Base-by-base conservation (phyloP, 805 yeast genomes). In the Candida broadrunensis region DNA sequence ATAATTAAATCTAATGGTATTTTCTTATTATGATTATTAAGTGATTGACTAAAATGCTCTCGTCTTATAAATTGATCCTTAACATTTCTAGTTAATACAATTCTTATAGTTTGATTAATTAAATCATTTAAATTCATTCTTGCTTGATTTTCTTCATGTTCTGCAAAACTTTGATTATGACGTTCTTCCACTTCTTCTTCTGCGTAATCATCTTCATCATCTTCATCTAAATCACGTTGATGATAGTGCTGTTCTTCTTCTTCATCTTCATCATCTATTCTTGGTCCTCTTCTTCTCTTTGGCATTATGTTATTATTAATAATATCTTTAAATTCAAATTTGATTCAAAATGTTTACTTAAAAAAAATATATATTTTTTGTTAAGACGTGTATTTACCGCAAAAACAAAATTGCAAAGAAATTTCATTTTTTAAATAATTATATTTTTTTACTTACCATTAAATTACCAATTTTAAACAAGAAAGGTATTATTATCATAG, bases 31-130 rank as follows among this genome's bases (percentile, higher is more conserved):
- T 35, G 6, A 17, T 33, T 45, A 39, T 18, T 37, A 12, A 30
- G 37, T 35, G 35, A 46, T 29, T 41, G 54, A 19, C 43, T 37
- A 27, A 53, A 42, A 33, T 60, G 52, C 27, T 59, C 65, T 38
- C 65, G 46, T 33, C 49, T 48, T 20, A 56, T 58, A 21, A 47
- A 29, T 35, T 50, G 53, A 3, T 53, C 54, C 30, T 50, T 60
- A 23, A 48, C 29, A 34, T 56, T 61, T 36, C 52, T 50, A 18
- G 52, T 37, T 16, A 61, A 35, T 4, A 58, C 45, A 5, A 52
- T 26, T 33, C 66, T 25, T 12, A 54, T 38, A 1, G 46, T 34
- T 26, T 44, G 43, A 15, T 27, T 37, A 1, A 49, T 42, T 13
- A 18, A 17, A 8, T 29, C 18, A 14, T n/a, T 26, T 13, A 26